phyloP scores from a whole-genome alignment of 805 yeast genomes.

The Kodamaea hsintzibuensis region DNA sequence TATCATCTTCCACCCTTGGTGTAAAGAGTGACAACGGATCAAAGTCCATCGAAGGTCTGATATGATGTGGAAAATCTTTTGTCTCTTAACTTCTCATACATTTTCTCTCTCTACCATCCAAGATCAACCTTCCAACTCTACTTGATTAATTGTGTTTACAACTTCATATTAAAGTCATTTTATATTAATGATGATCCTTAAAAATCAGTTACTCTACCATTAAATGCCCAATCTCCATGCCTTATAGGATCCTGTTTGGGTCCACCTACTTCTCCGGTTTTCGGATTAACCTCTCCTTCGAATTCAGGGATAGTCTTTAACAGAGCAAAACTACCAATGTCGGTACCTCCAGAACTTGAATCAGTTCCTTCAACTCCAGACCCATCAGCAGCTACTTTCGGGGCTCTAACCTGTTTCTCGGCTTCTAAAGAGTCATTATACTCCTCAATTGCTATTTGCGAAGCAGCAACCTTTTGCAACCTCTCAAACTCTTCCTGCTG shows the following conservation, averaged over 20 bases:
- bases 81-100: not conserved
- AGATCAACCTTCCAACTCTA: too few species aligned
- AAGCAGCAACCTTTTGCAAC: conserved; percentile 75
- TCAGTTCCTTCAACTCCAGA: conserved; percentile 22
- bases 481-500: conserved; percentile 91
- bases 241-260: conserved; percentile 96
- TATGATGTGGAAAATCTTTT: not conserved
- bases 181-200: conserved; percentile 23
- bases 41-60: conserved; percentile 32
- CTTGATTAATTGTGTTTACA: too few species aligned
- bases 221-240: conserved; percentile 91
- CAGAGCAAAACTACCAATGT: conserved; percentile 63
- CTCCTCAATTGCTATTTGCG: conserved; percentile 76
- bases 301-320: conserved; percentile 88
- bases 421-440: conserved; percentile 52
- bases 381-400: conserved; percentile 14
- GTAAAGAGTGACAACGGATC: conserved; percentile 45
- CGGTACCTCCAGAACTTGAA: conserved; percentile 27
- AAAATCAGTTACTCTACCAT: conserved; percentile 96
- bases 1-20: conserved; percentile 16
- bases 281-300: conserved; percentile 91
- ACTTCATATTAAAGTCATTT: too few species aligned
- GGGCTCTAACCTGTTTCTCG: conserved; percentile 6
- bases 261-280: conserved; percentile 94
- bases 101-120: not conserved